Base-by-base conservation (phyloP, 192 early-diverging fungal species). In the Mortierella antarctica region DNA sequence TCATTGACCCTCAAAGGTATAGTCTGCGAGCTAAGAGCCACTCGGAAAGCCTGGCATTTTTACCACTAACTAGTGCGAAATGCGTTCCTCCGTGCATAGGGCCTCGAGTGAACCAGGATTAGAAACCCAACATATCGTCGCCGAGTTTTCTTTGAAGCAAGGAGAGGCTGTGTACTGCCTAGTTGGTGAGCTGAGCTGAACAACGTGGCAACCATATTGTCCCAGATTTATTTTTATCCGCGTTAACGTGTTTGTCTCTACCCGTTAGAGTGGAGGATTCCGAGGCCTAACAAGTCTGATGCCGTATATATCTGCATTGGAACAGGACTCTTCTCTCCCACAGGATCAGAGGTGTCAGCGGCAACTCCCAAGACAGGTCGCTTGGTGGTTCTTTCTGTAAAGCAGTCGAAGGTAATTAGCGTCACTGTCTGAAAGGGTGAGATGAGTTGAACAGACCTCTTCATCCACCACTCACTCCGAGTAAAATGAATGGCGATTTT, bases 241-340 rank as follows among this genome's bases (percentile, higher is more conserved):
- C 31, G 31, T 31, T 31, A 31, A 31, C 31, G 31, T 14, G 0
- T 61, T 42, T 9, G 48, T 10, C 40, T 40, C 17, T 42, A 42
- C 39, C 10, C 5, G 2, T 46, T 57, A 79, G 77, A 80, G 55
- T 80, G 77, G 77, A 80, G 64, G 18, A 59, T 80, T 39, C 70
- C 77, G 41, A 71, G 60, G 4, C 74, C 74, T 2, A 57, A 57
- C 31, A 76, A 76, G 31, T 63, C 74, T 7, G 74, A 76, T 14
- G 66, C 65, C 17, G 65, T 67, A 1, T 68, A 72, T 18, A 67
- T 80, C 11, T 80, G 77, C 49, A n/a, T 80, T 2, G 77, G 77
- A 14, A 80, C 77, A 51, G 77, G 77, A 18, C 9, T 71, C 2
- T 80, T 80, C 20, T 80, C 77, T 18, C 70, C 70, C 10, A 80